A percentile compares a stretch with the other conserved stretches of the same genome.
phyloP scores from a whole-genome alignment of 306 rosid species.

The Quercus robur region DNA sequence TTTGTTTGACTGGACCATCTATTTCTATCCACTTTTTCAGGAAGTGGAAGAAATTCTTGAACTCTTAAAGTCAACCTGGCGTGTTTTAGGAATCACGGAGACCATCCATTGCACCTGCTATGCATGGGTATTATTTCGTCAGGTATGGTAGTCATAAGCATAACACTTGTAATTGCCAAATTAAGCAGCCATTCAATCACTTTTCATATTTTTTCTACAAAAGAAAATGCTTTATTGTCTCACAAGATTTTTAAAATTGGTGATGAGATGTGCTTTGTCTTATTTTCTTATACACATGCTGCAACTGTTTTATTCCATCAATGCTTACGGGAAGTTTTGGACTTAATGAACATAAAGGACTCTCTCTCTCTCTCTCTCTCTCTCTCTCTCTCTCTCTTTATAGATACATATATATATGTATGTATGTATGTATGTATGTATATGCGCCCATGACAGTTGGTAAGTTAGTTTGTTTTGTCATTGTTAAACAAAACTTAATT shows the following conservation, averaged over 20 bases:
- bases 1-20: constrained; percentile 17
- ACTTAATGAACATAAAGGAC: neutral
- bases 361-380: neutral
- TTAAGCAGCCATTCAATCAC: neutral
- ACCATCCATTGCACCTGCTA: constrained; percentile 90
- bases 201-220: neutral
- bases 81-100: constrained; percentile 94
- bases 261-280: neutral
- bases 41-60: constrained; percentile 97
- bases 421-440: too few relatives aligned
- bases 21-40: constrained; percentile 46
- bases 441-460: neutral
- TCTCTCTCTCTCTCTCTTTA: neutral
- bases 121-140: constrained; percentile 97
- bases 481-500: neutral
- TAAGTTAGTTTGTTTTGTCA: neutral
- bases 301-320: neutral
- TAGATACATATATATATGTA: neutral
- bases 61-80: constrained; percentile 96
- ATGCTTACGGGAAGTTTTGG: neutral
- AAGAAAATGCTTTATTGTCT: neutral
- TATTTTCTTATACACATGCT: neutral
- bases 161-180: neutral
- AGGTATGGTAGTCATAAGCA: constrained; percentile 47
- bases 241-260: neutral